Base-by-base conservation (phyloP, 2,329 filamentous ascomycete species). In the Escovopsis weberi region DNA sequence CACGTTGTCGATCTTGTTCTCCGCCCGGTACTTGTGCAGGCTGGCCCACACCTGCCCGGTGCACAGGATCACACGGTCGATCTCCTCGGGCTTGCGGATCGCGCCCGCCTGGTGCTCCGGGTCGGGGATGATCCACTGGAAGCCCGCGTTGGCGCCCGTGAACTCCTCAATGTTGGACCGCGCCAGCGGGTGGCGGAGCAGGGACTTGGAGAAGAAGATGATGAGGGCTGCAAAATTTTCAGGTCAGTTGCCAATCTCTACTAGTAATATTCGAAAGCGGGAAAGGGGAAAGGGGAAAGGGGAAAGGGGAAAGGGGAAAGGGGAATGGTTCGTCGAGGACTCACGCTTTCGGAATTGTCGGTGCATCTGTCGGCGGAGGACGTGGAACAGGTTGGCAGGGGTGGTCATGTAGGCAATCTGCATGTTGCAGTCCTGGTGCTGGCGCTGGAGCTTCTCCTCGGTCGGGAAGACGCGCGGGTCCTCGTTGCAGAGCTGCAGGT, bases 361-460 rank as follows among this genome's bases (percentile, higher is more conserved):
- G 74, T 96, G 88, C 80, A 98, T 94, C 70, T 98, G 91, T 65
- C 91, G 80, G 61, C 91, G 84, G 50, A 98, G 76, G 52, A 91
- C 80, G 67, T 98, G 91, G 81, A 98, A 98, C 61, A 93, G 65
- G 66, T 98, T 98, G 51, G 89, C 76, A 26, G 91, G 91, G 38
- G 82, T 85, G n/a, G 91, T 98, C 78, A 93, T 88, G 72, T 91
- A 94, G 43, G 81, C 87, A 61, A 98, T 83, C 69, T 98, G 91
- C 80, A 98, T 94, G 70, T 98, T 98, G 74, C 87, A 94, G 68
- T 98, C 91, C 69, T 98, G 91, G 70, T 98, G 91, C 67, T 96
- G 91, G 53, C 91, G 86, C 43, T 93, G 81, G 47, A 96, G 78
- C 72, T 91, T 95, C 51, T 94, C 87, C 30, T 75, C 71, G 2